Conservation (phyloP, 495 filamentous ascomycete species). For the Parathielavia hyrcaniae region DNA sequence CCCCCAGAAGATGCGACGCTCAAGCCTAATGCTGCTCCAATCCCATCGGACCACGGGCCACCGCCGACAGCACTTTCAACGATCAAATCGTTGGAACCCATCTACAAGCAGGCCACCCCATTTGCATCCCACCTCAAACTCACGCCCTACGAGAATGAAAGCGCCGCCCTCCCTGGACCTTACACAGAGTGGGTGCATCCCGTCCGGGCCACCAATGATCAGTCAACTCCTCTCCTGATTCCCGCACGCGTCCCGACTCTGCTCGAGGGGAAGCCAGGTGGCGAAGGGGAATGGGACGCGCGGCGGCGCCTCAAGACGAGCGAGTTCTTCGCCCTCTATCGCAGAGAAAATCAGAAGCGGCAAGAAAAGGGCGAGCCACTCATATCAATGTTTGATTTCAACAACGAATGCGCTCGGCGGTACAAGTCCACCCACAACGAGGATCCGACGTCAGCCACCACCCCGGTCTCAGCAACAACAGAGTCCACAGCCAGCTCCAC, state of each 20-base stretch:
- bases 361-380: slow-evolving; percentile 16
- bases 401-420: slow-evolving; percentile 21
- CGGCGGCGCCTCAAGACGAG: slow-evolving; percentile 17
- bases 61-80: slow-evolving; percentile 18
- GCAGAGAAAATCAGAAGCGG: slow-evolving; percentile 18
- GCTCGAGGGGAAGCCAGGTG: neutral
- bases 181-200: slow-evolving; percentile 26
- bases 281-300: slow-evolving; percentile 22
- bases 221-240: slow-evolving; percentile 17
- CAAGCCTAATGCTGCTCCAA: neutral
- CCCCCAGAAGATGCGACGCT: neutral
- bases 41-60: neutral
- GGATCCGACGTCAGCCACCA: neutral
- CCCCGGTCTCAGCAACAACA: neutral
- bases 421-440: slow-evolving; percentile 17
- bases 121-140: slow-evolving; percentile 20
- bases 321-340: slow-evolving; percentile 23
- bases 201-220: slow-evolving; percentile 2
- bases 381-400: slow-evolving; percentile 23
- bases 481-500: neutral
- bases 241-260: slow-evolving; percentile 19
- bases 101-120: slow-evolving; percentile 21
- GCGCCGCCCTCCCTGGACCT: slow-evolving; percentile 24
- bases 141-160: slow-evolving; percentile 26
- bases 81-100: slow-evolving; percentile 18